These are phyloP conservation scores for Hsuehochloa calcarea DNA, from an alignment of 176 grass and related monocot species.

Conservation along the genomic window DNA sequence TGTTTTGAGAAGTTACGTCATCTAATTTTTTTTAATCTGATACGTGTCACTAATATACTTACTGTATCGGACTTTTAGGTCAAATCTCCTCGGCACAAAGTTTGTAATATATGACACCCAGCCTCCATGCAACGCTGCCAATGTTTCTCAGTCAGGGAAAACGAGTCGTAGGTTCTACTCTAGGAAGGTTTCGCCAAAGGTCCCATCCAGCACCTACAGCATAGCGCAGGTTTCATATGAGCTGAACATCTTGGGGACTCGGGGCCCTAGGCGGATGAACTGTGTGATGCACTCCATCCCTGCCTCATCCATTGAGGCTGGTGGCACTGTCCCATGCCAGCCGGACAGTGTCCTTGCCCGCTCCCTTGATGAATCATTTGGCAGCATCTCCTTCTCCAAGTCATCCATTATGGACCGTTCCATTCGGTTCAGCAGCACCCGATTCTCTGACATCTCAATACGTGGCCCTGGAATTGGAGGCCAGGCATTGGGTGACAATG, in stretches of 20 bases:
- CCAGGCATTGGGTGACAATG: slow-evolving; percentile 34
- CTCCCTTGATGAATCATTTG: slow-evolving; percentile 69
- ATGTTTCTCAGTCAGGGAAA: slow-evolving; percentile 40
- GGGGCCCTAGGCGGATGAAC: slow-evolving; percentile 84
- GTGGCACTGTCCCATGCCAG: slow-evolving; percentile 64
- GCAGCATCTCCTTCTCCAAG: slow-evolving; percentile 63
- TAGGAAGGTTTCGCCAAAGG: slow-evolving; percentile 66
- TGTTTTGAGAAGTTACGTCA: slow-evolving; percentile 30
- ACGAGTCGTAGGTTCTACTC: slow-evolving; percentile 71
- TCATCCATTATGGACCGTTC: slow-evolving; percentile 53
- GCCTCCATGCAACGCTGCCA: slow-evolving; percentile 50
- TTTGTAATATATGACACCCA: slow-evolving; percentile 82
- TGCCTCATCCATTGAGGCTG: slow-evolving; percentile 59
- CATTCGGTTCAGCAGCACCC: slow-evolving; percentile 60
- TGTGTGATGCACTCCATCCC: slow-evolving; percentile 88
- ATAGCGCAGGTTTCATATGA: slow-evolving; percentile 86
- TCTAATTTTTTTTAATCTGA: neutral
- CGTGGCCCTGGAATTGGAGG: slow-evolving; percentile 32
- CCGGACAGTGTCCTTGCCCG: slow-evolving; percentile 33
- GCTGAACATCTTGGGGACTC: slow-evolving; percentile 81
- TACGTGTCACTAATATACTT: slow-evolving; percentile 22
- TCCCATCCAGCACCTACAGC: slow-evolving; percentile 52
- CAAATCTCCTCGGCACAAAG: slow-evolving; percentile 90
- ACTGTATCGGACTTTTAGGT: slow-evolving; percentile 48
- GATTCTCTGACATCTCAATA: slow-evolving; percentile 58